phyloP scores from a whole-genome alignment of 23 red algal genomes.

The Chondrus crispus region DNA sequence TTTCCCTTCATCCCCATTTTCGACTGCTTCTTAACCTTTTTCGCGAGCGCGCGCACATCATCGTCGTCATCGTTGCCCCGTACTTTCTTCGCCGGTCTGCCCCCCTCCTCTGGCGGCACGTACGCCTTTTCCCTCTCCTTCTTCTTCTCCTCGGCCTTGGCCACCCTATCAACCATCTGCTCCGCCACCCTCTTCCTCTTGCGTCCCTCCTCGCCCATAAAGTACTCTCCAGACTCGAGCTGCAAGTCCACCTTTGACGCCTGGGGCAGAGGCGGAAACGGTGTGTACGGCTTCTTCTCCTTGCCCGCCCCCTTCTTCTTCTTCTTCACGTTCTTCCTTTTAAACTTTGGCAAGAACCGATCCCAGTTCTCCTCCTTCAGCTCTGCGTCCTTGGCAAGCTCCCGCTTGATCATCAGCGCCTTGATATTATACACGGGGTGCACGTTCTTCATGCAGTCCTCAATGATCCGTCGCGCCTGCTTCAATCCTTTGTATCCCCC shows the following conservation, averaged over 20 bases:
- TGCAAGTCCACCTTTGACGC: conserved; percentile 84
- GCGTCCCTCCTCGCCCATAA: conserved; percentile 65
- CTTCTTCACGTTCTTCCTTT: conserved; percentile 84
- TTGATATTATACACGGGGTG: conserved; percentile 99
- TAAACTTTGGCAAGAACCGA: conserved; percentile 97
- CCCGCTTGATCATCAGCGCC: conserved; percentile 96
- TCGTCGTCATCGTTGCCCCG: background rate
- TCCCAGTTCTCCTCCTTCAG: conserved; percentile 93
- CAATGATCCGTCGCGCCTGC: conserved; percentile 83
- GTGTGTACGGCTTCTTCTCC: conserved; percentile 54
- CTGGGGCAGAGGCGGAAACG: conserved; percentile 88
- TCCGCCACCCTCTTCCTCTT: background rate
- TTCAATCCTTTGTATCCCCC: conserved; percentile 86
- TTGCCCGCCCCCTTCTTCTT: background rate
- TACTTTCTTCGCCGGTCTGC: background rate
- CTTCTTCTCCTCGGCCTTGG: background rate
- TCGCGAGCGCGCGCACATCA: background rate
- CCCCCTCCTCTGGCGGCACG: conserved; percentile 2
- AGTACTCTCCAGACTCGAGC: conserved; percentile 97
- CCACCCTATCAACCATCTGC: background rate
- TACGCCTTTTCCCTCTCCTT: background rate
- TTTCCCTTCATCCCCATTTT: background rate
- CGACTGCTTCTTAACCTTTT: background rate
- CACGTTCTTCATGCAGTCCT: conserved; percentile 93
- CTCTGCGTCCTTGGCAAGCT: conserved; percentile 85